Evolutionary conservation across 2,329 filamentous ascomycete genomes (phyloP).

Genomic region (Fusarium albosuccineum): DNA sequence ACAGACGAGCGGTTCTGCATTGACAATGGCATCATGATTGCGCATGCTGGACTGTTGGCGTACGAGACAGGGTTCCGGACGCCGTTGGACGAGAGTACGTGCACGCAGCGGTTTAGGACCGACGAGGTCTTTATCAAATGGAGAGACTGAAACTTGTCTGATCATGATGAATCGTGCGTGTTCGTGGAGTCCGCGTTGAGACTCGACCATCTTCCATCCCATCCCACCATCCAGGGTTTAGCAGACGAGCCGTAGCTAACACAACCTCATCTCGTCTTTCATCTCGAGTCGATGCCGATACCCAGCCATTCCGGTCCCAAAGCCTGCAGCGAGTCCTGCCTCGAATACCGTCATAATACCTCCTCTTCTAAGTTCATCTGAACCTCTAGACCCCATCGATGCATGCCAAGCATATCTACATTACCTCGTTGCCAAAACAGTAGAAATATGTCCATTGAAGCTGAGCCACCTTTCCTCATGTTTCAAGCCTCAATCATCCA

Average conservation of each 20-base stretch:
- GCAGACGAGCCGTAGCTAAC: neutral
- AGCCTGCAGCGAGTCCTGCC: too few relatives aligned
- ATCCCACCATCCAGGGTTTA: neutral
- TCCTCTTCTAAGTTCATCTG: neutral
- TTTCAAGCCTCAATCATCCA: slow-evolving; percentile 3
- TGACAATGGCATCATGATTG: slow-evolving; percentile 99
- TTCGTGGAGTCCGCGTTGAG: slow-evolving; percentile 9
- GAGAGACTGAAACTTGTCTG: slow-evolving; percentile 68
- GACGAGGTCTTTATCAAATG: slow-evolving; percentile 85
- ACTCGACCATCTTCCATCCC: neutral
- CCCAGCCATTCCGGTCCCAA: neutral
- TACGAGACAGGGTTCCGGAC: slow-evolving; percentile 86
- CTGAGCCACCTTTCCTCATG: neutral
- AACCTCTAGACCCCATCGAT: slow-evolving; percentile 6
- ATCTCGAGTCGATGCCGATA: neutral
- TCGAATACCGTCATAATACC: neutral
- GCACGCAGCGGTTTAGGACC: slow-evolving; percentile 85
- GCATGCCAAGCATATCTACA: slow-evolving; percentile 18
- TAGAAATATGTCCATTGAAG: slow-evolving; percentile 1
- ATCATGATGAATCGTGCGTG: neutral
- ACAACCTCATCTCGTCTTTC: slow-evolving; percentile 6
- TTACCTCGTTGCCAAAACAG: slow-evolving; percentile 25
- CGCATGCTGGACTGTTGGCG: slow-evolving; percentile 90
- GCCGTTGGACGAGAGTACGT: slow-evolving; percentile 82
- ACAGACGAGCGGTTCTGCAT: slow-evolving; percentile 99